Evolutionary conservation across 2,329 filamentous ascomycete species (phyloP), one percentile per base, ranked within the genome.

Genomic region (Sporothrix inflata): DNA sequence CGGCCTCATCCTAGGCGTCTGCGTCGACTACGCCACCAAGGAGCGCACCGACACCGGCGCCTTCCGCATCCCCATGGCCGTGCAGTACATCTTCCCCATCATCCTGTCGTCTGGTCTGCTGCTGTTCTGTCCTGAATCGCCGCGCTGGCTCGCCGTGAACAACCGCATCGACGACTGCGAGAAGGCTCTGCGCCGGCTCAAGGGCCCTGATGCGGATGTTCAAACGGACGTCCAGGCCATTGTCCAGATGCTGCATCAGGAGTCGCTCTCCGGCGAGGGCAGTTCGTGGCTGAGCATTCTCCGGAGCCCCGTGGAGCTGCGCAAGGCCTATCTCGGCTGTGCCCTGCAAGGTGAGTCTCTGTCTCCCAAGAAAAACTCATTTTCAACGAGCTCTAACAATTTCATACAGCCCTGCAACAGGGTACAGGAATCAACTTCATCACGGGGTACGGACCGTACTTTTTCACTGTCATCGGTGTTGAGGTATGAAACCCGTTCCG

Each of bases 41-140:
- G 63, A 49, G 14, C 63, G 63, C 14, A 30, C 63, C 40, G 63
- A 67, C 42, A 67, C 63, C 6, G 63, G 63, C 14, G 45, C 42
- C 21, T 67, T 67, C 63, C 63, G 63, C 24, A 67, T 67, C 42
- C 63, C 63, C 42, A 67, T 67, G 63, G 63, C 63, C n/a, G 63
- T 67, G 42, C 63, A 67, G 42, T 67, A 67, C 63, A 49, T 67
- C 24, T 67, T 67, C 63, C 61, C 63, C 42, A 66, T 67, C 2
- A n/a, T 67, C 16, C 63, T 67, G 42, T 47, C 63, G 21, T 6
- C 38, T 4, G 63, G 63, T n/a, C 63, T 67, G 47, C 66, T 69
- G 47, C 66, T 55, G 21, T 69, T 69, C 66, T 69, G 66, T 47
- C 66, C 66, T 7, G 66, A 69, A 30, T 69, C 66, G 30, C 66